Evolutionary conservation across 1,139 yeast species (phyloP).

Genomic region (Yamadazyma conglobata): DNA sequence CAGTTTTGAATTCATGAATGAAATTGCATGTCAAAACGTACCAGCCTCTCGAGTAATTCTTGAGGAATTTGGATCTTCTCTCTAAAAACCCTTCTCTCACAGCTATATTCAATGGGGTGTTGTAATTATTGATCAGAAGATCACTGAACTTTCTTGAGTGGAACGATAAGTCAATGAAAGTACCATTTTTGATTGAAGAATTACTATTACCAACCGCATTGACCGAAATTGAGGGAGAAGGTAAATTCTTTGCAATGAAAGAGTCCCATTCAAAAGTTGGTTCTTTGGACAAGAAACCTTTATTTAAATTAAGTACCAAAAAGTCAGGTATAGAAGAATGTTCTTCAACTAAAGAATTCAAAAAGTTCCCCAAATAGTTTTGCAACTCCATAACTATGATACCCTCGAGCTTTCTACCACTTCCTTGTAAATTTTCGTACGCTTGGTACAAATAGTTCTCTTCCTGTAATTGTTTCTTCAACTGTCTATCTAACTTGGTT

Average conservation of each 20-base stretch:
- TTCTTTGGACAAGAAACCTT: slow-evolving; percentile 75
- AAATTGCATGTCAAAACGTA: slow-evolving; percentile 87
- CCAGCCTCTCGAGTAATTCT: slow-evolving; percentile 86
- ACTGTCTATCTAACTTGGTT: slow-evolving; percentile 67
- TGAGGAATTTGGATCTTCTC: slow-evolving; percentile 84
- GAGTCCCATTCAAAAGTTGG: slow-evolving; percentile 87
- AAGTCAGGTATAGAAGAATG: slow-evolving; percentile 64
- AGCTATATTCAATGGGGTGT: slow-evolving; percentile 67
- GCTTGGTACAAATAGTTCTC: slow-evolving; percentile 89
- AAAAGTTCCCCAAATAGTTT: slow-evolving; percentile 70
- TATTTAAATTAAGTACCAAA: slow-evolving; percentile 62
- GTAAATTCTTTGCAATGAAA: slow-evolving; percentile 66
- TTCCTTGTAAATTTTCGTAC: slow-evolving; percentile 76
- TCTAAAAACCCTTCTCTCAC: slow-evolving; percentile 81
- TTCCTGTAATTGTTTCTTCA: slow-evolving; percentile 72
- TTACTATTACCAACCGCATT: slow-evolving; percentile 29
- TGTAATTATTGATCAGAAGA: slow-evolving; percentile 62
- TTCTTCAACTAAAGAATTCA: slow-evolving; percentile 64
- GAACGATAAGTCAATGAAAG: slow-evolving; percentile 71
- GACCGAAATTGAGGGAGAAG: slow-evolving; percentile 29
- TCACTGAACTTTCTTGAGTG: slow-evolving; percentile 67
- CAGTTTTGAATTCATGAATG: slow-evolving; percentile 84
- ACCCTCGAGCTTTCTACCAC: slow-evolving; percentile 85
- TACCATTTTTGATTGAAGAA: slow-evolving; percentile 33
- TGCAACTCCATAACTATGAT: slow-evolving; percentile 86